Base-by-base conservation (phyloP, 805 yeast species). In the Candida insectorum region DNA sequence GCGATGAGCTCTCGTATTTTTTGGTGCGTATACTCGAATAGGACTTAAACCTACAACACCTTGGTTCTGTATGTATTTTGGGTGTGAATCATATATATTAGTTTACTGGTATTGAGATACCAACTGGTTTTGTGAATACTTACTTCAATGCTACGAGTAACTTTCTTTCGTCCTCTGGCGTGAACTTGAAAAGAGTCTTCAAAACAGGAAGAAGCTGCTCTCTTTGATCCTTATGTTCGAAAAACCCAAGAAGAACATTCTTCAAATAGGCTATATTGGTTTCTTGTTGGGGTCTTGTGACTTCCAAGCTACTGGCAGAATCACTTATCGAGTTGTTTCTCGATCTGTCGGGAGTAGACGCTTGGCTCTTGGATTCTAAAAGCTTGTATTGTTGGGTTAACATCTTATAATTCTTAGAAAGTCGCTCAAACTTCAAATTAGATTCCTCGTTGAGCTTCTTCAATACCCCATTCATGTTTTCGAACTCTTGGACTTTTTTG, bases 221-320 rank as follows among this genome's bases (percentile, higher is more conserved):
- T 39, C 97, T 71, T 58, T 89, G 97, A n/a, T 91, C 98, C 50
- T 75, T 84, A 52, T 85, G 96, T 51, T 89, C 96, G 34, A 93
- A 59, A 54, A 84, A 93, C 2, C 97, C 97, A 2, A 91, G 62
- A n/a, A 91, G 58, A 2, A 91, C 96, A 52, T 93, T 93, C 55
- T 85, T 85, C 32, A 88, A 70, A 53, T 91, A 91, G 9, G 94
- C 85, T 14, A 81, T 68, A 30, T 45, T 48, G 3, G 49, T 34
- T 11, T 37, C 32, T 12, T 53, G 41, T 9, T 26, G 21, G 13
- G 18, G 11, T 26, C 28, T 26, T 6, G 18, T 16, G 5, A 33
- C 41, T 13, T 35, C 41, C 12, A 26, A 16, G 3, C 48, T 41
- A 10, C 27, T 20, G 6, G 33, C 41, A 4, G 43, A 29, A 9